Evolutionary conservation across 352 stramenopile species (phyloP), one percentile per base, ranked within the genome.

Genomic region (Phytopythium boreale): DNA sequence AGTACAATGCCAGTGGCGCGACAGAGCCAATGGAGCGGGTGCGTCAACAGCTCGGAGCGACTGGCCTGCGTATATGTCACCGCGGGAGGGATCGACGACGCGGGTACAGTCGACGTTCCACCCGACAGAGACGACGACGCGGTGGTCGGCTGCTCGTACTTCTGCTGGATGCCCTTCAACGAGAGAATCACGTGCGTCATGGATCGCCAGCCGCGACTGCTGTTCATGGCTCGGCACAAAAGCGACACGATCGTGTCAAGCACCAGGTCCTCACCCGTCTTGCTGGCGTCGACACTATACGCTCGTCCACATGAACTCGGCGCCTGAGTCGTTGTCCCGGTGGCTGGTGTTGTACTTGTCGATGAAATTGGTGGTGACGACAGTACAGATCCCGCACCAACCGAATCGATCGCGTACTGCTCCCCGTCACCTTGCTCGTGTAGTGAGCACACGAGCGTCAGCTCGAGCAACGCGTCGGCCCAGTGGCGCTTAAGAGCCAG

Each of bases 181-280:
- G 75, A 81, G 19, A 84, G 36, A 27, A 96, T 75, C 15, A 94
- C 66, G 47, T 94, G 76, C 7, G 77, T 76, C 31, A 96, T 84
- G 8, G 82, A 86, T 34, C 74, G 60, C 77, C 81, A 93, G 0
- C 87, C 87, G 19, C 77, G 69, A 2, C 69, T 46, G 10, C 85
- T 85, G 41, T 76, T 75, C 85, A 96, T 93, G 9, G 86, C 78
- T 36, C 77, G 74, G 49, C 76, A 92, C 19, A 96, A 44, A 11
- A 96, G 58, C n/a, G 83, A 92, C 29, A 96, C 82, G 47, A 94
- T 88, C 9, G 80, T 90, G 59, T 96, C 87, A 4, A 95, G 64
- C 2, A 96, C 84, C 22, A 96, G 57, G 64, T 96, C 87, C 64
- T 94, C 84, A 2, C 84, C 84, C 0, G 84, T 94, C 36, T 89